phyloP scores from a whole-genome alignment of 495 filamentous ascomycete genomes.

The Penicillium waksmanii region DNA sequence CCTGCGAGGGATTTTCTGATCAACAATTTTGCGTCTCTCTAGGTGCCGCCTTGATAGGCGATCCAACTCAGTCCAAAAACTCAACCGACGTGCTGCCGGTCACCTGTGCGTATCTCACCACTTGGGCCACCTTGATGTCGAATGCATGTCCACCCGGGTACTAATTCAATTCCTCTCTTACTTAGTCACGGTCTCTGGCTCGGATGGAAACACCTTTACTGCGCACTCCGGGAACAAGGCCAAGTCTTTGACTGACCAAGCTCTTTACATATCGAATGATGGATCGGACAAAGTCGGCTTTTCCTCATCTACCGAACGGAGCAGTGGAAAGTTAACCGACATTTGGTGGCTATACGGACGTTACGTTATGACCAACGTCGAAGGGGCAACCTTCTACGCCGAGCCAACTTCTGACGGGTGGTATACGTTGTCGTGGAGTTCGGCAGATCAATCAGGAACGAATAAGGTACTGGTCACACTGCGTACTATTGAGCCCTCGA shows the following conservation, averaged over 20 bases:
- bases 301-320: not conserved
- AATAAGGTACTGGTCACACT: slow-evolving; percentile 16
- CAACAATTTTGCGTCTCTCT: not conserved
- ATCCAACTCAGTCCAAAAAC: slow-evolving; percentile 10
- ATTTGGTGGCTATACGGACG: slow-evolving; percentile 22
- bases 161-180: not conserved
- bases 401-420: slow-evolving; percentile 9
- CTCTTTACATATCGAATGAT: slow-evolving; percentile 12
- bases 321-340: slow-evolving; percentile 11
- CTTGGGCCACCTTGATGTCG: not conserved
- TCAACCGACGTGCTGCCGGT: slow-evolving; percentile 10
- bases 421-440: slow-evolving; percentile 22
- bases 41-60: slow-evolving; percentile 18
- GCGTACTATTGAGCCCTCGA: slow-evolving; percentile 22
- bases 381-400: slow-evolving; percentile 22
- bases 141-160: not conserved
- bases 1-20: not conserved
- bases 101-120: slow-evolving; percentile 15
- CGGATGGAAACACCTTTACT: slow-evolving; percentile 11
- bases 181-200: slow-evolving; percentile 3
- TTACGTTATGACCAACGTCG: slow-evolving; percentile 20
- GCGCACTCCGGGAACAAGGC: slow-evolving; percentile 12
- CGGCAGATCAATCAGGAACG: slow-evolving; percentile 9
- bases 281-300: slow-evolving; percentile 14
- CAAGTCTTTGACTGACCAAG: slow-evolving; percentile 1